Conservation (phyloP, 129 eudicot genomes). For the Glebionis coronaria region DNA sequence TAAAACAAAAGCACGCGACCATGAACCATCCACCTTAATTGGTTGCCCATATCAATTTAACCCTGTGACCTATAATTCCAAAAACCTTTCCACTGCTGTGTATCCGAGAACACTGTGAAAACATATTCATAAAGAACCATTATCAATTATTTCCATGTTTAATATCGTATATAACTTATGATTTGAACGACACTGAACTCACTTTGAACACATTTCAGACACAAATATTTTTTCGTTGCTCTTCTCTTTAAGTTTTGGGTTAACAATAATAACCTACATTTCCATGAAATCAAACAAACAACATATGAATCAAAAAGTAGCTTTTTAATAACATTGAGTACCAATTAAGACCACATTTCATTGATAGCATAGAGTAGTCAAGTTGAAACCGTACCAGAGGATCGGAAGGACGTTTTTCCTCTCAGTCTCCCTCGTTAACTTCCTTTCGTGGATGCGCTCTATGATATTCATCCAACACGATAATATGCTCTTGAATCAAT, state of each 20-base stretch:
- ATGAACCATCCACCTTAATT: conserved; percentile 67
- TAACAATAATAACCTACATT: conserved; percentile 71
- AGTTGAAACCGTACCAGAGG: conserved; percentile 56
- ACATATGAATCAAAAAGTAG: too few species aligned
- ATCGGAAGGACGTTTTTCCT: conserved; percentile 70
- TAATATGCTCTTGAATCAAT: conserved; percentile 41
- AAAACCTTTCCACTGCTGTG: conserved; percentile 78
- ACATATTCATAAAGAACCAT: conserved; percentile 13
- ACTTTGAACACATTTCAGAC: conserved; percentile 90
- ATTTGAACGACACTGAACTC: not conserved
- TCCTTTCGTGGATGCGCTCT: conserved; percentile 64
- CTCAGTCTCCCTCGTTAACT: conserved; percentile 55
- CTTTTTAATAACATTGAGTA: too few species aligned
- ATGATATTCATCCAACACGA: conserved; percentile 83
- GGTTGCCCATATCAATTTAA: conserved; percentile 59
- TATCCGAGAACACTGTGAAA: conserved; percentile 69
- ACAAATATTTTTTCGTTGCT: conserved; percentile 61
- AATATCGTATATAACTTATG: too few species aligned
- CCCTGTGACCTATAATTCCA: conserved; percentile 77
- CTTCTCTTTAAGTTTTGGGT: conserved; percentile 60
- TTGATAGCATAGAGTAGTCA: too few species aligned
- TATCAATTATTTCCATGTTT: too few species aligned
- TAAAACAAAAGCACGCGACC: conserved; percentile 94
- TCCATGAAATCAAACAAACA: conserved; percentile 11
- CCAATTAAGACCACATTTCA: too few species aligned